phyloP scores from a whole-genome alignment of 306 rosid genomes.

The Phaseolus lunatus region DNA sequence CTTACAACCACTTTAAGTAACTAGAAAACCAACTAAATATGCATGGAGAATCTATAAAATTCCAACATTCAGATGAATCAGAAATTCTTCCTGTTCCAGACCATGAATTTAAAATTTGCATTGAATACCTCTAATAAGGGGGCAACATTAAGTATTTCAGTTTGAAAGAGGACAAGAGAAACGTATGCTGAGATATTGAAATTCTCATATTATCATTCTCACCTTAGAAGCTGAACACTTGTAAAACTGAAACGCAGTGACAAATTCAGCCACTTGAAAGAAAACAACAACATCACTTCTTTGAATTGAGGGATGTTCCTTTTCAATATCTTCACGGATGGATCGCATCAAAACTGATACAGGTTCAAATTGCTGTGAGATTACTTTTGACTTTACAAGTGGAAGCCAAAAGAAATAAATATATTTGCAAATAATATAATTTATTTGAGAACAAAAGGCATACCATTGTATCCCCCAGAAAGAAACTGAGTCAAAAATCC shows the following conservation, averaged over 20 bases:
- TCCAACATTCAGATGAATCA: constrained; percentile 2
- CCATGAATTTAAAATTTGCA: background rate
- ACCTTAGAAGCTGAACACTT: constrained; percentile 78
- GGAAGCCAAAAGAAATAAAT: constrained; percentile 9
- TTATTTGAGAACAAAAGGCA: constrained; percentile 28
- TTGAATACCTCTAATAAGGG: constrained; percentile 4
- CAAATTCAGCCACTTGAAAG: constrained; percentile 91
- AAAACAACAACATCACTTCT: constrained; percentile 72
- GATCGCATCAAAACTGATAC: constrained; percentile 84
- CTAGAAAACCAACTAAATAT: constrained; percentile 2
- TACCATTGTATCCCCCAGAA: constrained; percentile 85
- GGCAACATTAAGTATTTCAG: constrained; percentile 6
- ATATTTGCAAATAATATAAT: background rate
- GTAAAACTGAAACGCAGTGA: constrained; percentile 82
- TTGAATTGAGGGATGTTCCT: constrained; percentile 84
- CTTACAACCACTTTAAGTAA: constrained; percentile 30
- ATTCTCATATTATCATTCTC: constrained; percentile 51
- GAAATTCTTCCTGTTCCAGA: background rate
- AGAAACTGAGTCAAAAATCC: constrained; percentile 83
- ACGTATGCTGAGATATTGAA: constrained; percentile 24
- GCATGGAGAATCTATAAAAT: constrained; percentile 13
- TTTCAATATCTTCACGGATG: constrained; percentile 75
- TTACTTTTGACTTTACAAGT: constrained; percentile 36
- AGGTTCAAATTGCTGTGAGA: constrained; percentile 42
- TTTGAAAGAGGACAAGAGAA: constrained; percentile 26